Base-by-base conservation (phyloP, 108 stramenopile genomes). In the Nitzschia sp. region DNA sequence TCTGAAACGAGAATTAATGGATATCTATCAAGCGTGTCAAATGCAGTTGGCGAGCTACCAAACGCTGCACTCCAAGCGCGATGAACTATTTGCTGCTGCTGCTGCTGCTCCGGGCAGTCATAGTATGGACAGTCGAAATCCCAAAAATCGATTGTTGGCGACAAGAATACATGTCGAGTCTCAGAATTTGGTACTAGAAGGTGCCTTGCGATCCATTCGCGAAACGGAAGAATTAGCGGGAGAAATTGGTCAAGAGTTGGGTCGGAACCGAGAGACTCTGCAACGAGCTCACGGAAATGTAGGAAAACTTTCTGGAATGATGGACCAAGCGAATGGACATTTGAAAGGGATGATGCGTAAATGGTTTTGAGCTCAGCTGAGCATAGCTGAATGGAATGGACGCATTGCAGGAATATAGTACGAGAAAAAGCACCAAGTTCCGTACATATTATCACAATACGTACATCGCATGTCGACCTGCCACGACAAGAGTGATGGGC, bases 11-110 rank as follows among this genome's bases (percentile, higher is more conserved):
- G 71, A 72, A 33, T 61, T 72, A 5, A 41, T 63, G 17, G 71
- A 72, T 56, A 63, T 72, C 41, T 72, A 72, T 53, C 31, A 72
- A 45, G 71, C 71, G 3, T 72, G 54, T 44, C 45, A 72, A 57
- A 63, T 63, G 62, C 71, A 72, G 56, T 19, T 72, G 38, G 50
- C 61, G 46, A 63, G 60, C 25, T 72, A 63, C 54, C 32, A 63
- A 55, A 45, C 28, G 1, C 41, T 72, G 6, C 19, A 72, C 56
- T 22, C 30, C 22, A 61, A 72, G 56, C 53, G 26, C 23, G 50
- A 63, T 29, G 33, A 50, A 67, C 35, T 63, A 22, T 72, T 71
- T 45, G 52, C 29, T 17, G 33, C 21, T 15, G 47, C 21, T 27
- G 25, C 3, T 1, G 2, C 25, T 53, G 30, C 31, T 0, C 45